phyloP scores from a whole-genome alignment of 352 stramenopile species.

The Nothophytophthora sp. region DNA sequence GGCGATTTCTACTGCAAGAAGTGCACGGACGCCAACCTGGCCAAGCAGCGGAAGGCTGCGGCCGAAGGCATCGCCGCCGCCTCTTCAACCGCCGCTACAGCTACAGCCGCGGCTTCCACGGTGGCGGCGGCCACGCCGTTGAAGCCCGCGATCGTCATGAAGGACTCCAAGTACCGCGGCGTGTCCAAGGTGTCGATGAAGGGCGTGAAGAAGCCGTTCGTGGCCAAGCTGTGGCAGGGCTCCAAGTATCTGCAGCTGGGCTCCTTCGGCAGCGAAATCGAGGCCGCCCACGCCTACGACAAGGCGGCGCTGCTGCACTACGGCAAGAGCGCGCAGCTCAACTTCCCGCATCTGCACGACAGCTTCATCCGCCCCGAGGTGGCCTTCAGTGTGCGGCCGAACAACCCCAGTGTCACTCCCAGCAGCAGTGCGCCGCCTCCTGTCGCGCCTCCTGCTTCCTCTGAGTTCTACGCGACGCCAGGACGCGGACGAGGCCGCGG shows the following conservation, averaged over 20 bases:
- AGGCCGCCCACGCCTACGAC: constrained; percentile 83
- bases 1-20: constrained; percentile 87
- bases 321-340: constrained; percentile 66
- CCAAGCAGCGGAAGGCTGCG: constrained; percentile 43
- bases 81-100: background rate
- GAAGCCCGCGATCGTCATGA: constrained; percentile 41
- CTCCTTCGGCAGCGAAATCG: constrained; percentile 76
- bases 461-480: constrained; percentile 13
- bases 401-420: constrained; percentile 8
- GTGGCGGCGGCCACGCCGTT: background rate
- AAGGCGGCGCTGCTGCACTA: constrained; percentile 72
- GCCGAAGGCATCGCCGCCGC: constrained; percentile 7
- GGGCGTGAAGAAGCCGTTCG: constrained; percentile 81
- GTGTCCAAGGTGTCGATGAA: constrained; percentile 84
- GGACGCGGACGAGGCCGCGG: constrained; percentile 36
- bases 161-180: constrained; percentile 77
- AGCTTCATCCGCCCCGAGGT: constrained; percentile 53
- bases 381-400: constrained; percentile 24
- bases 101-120: background rate
- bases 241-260: constrained; percentile 69
- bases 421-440: constrained; percentile 1
- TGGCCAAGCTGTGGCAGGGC: constrained; percentile 69
- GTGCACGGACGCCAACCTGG: constrained; percentile 47
- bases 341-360: constrained; percentile 80
- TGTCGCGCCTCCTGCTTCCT: constrained; percentile 1